Evolutionary conservation across 257 asterid genomes (phyloP), one percentile per base, ranked within the genome.

Genomic region (Fraxinus anomala): DNA sequence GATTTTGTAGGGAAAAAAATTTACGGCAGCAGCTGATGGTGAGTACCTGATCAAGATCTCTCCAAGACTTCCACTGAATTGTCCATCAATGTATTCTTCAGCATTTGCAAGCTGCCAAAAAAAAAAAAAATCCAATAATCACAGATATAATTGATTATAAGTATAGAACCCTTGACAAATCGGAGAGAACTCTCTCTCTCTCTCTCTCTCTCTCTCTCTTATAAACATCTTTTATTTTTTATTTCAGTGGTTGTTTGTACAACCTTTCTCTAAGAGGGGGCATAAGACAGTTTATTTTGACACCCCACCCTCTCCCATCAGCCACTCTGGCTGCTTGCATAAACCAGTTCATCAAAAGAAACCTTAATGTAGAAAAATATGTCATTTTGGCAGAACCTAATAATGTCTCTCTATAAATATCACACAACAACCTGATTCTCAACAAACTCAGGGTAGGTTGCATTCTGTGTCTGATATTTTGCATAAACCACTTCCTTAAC

Each of bases 31-130:
- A 30, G 56, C 68, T 76, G 23, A 19, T 31, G 0, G 12, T 14
- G 1, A 6, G 33, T 82, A 91, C 94, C 96, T 88, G 82, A 91
- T 89, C 85, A 91, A 81, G 86, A 91, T 94, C 86, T 94, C 99
- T 79, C 99, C 99, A 70, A 94, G 99, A 79, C 87, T 90, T 65
- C 99, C 99, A 71, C 92, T 89, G 84, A 86, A 86, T 76, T 91
- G 89, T 54, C 99, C 99, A 70, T 94, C 99, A 65, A 93, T 84
- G 70, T 82, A 94, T 73, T 94, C 98, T 75, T 94, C 98, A 66
- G 99, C 97, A 72, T 90, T 92, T 44, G 97, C 98, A n/a, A 92
- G 92, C 99, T 94, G 91, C 80, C 80, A 76, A 74, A 11, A 0
- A 16, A 30, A 30, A 30, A 30, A 68, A 74, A 21, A n/a, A 42